These are phyloP conservation scores for Paecilomyces dactylethromorphus DNA, from an alignment of 2,329 filamentous ascomycete genomes.

Conservation along the genomic window DNA sequence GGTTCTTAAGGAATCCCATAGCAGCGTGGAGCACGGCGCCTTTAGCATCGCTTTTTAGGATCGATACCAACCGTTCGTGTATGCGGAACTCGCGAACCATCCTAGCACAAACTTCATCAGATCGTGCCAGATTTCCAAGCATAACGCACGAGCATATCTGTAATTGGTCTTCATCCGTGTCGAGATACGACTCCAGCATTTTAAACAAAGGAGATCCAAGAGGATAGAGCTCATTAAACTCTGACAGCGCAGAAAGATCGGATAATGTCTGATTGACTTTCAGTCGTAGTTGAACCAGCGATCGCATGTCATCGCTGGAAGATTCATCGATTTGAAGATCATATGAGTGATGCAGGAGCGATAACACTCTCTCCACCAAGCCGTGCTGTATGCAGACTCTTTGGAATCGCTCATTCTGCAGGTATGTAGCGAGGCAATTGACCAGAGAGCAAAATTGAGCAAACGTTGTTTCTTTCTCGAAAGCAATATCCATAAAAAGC, in stretches of 20 bases:
- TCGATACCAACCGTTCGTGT: slow-evolving; percentile 33
- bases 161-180: slow-evolving; percentile 33
- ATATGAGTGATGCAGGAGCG: slow-evolving; percentile 25
- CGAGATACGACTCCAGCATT: slow-evolving; percentile 35
- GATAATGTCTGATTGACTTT: slow-evolving; percentile 36
- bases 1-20: slow-evolving; percentile 43
- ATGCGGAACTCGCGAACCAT: slow-evolving; percentile 35
- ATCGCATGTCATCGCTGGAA: slow-evolving; percentile 27
- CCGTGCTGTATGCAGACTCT: slow-evolving; percentile 24
- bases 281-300: slow-evolving; percentile 26
- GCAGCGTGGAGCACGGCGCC: slow-evolving; percentile 38
- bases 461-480: slow-evolving; percentile 18
- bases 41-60: slow-evolving; percentile 31
- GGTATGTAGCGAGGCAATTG: slow-evolving; percentile 25
- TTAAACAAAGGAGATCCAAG: slow-evolving; percentile 29
- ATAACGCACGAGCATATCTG: slow-evolving; percentile 42
- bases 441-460: slow-evolving; percentile 25
- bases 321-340: slow-evolving; percentile 17
- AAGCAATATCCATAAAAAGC: slow-evolving; percentile 26
- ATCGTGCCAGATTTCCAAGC: slow-evolving; percentile 42
- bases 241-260: slow-evolving; percentile 31
- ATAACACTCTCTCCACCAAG: slow-evolving; percentile 26
- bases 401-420: slow-evolving; percentile 34
- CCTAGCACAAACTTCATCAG: slow-evolving; percentile 33
- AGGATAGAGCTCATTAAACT: slow-evolving; percentile 33